Percentiles rank a stretch among this genome's conserved stretches.
Evolutionary conservation across 1,284 basidiomycete genomes (phyloP).

Genomic region (Stygiomarasmius scandens): DNA sequence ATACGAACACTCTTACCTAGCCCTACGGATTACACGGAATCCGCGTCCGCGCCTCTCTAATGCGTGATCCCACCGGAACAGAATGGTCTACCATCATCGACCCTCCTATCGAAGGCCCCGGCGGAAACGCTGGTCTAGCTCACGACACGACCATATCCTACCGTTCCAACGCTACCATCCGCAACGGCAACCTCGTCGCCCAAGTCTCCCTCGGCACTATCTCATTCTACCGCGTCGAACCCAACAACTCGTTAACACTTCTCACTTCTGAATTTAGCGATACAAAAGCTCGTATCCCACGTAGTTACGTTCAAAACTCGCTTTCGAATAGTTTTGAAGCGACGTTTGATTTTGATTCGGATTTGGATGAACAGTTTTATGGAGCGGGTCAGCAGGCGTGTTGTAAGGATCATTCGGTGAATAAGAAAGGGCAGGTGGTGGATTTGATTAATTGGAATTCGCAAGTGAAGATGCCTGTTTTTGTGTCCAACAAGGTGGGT

Average conservation of each 20-base stretch:
- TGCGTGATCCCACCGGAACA: slow-evolving; percentile 40
- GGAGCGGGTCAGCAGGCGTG: slow-evolving; percentile 44
- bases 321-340: slow-evolving; percentile 36
- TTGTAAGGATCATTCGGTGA: slow-evolving; percentile 43
- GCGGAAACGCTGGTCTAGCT: slow-evolving; percentile 33
- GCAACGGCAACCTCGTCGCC: slow-evolving; percentile 39
- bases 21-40: slow-evolving; percentile 43
- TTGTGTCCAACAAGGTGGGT: slow-evolving; percentile 41
- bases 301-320: slow-evolving; percentile 41
- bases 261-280: slow-evolving; percentile 40
- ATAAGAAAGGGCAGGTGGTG: slow-evolving; percentile 46
- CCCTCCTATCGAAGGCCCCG: slow-evolving; percentile 42
- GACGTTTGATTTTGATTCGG: slow-evolving; percentile 38
- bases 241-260: slow-evolving; percentile 33
- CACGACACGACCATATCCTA: slow-evolving; percentile 36
- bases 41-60: slow-evolving; percentile 40
- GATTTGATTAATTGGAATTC: slow-evolving; percentile 45
- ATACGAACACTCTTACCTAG: slow-evolving; percentile 19
- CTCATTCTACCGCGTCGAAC: slow-evolving; percentile 37
- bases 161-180: slow-evolving; percentile 35
- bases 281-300: slow-evolving; percentile 36
- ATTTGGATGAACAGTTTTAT: slow-evolving; percentile 40
- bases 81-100: slow-evolving; percentile 41
- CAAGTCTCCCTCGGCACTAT: slow-evolving; percentile 32
- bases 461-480: slow-evolving; percentile 41